Evolutionary conservation across 768 basidiomycete genomes (phyloP).

Genomic region (Russula lepida): DNA sequence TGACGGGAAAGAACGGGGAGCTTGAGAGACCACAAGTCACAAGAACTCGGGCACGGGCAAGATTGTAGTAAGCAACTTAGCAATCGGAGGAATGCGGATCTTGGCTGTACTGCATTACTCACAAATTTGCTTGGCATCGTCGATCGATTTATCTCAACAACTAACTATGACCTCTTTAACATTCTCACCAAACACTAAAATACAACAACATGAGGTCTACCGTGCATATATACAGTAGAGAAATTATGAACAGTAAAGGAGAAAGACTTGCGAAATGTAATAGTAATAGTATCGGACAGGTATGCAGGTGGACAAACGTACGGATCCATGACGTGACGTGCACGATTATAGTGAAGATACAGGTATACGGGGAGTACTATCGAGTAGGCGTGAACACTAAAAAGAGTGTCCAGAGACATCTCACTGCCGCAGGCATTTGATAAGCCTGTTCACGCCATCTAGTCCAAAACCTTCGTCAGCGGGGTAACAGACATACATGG

Average conservation of each 20-base stretch:
- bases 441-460: conserved; percentile 37
- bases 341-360: not conserved
- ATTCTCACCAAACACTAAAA: not conserved
- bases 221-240: not conserved
- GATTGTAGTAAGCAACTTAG: too few species aligned
- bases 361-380: not conserved
- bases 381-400: not conserved
- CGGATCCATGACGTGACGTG: not conserved
- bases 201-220: not conserved
- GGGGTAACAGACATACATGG: conserved; percentile 47
- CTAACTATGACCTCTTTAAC: too few species aligned
- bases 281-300: not conserved
- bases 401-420: not conserved
- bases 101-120: too few species aligned
- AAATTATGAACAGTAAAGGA: not conserved
- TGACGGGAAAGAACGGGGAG: too few species aligned
- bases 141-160: not conserved
- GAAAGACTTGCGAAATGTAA: not conserved
- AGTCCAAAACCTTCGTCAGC: conserved; percentile 38
- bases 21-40: too few species aligned
- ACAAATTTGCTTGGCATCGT: not conserved
- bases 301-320: not conserved
- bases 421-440: conserved; percentile 27
- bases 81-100: too few species aligned
- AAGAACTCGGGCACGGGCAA: too few species aligned